phyloP scores from a whole-genome alignment of 257 asterid species.

The Handroanthus guayacan region DNA sequence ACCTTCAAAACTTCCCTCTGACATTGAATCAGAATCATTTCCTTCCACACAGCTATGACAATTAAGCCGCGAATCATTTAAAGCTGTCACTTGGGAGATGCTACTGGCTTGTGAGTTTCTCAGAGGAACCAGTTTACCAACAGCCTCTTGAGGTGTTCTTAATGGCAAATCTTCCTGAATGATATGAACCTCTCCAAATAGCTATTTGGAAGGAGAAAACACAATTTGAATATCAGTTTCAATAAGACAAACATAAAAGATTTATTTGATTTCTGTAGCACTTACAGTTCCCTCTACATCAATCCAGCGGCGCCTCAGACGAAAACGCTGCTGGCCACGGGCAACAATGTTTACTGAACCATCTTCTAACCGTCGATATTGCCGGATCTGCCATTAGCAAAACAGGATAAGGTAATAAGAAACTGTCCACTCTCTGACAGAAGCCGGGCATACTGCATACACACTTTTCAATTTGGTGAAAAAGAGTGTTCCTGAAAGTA shows the following conservation, averaged over 20 bases:
- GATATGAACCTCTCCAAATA: constrained; percentile 84
- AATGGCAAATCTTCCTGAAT: constrained; percentile 70
- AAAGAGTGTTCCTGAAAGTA: too few species aligned
- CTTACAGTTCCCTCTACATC: constrained; percentile 89
- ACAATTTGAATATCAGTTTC: constrained; percentile 18
- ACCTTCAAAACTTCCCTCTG: constrained; percentile 88
- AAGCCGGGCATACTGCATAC: too few species aligned
- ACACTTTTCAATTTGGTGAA: too few species aligned
- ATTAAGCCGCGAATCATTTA: constrained; percentile 37
- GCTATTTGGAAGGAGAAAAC: constrained; percentile 50
- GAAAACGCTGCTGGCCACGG: constrained; percentile 96
- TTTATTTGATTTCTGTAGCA: constrained; percentile 32
- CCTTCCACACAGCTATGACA: constrained; percentile 56
- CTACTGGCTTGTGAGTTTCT: constrained; percentile 82
- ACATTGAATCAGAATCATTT: constrained; percentile 76
- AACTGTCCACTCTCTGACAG: neutral
- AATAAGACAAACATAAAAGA: constrained; percentile 25
- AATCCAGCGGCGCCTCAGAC: constrained; percentile 81
- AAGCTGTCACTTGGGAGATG: constrained; percentile 43
- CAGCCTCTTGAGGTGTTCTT: neutral
- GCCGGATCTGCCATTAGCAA: constrained; percentile 73
- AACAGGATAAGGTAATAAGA: neutral
- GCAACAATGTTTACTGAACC: constrained; percentile 92
- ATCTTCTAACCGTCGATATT: constrained; percentile 85
- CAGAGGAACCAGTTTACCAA: constrained; percentile 48